Evolutionary conservation across 805 yeast species (phyloP).

Genomic region (Ogataea ganodermae): DNA sequence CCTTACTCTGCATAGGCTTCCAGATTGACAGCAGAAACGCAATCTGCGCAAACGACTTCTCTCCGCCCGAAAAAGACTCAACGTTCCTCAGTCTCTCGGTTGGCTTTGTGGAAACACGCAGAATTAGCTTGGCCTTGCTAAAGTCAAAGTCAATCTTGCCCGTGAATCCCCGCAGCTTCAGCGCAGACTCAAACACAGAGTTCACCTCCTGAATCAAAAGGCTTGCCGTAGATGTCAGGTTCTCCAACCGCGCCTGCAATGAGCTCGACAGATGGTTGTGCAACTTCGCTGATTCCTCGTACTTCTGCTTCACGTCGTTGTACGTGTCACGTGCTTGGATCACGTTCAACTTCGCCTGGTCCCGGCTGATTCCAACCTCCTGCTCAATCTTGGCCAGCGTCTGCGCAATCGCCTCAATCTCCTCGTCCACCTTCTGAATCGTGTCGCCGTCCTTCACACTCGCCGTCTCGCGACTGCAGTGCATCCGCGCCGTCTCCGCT

Average conservation of each 20-base stretch:
- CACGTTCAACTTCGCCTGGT: slow-evolving; percentile 53
- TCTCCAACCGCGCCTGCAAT: slow-evolving; percentile 43
- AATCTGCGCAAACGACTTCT: slow-evolving; percentile 90
- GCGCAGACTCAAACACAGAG: slow-evolving; percentile 57
- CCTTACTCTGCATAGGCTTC: slow-evolving; percentile 85
- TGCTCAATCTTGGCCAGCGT: slow-evolving; percentile 55
- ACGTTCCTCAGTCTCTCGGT: slow-evolving; percentile 65
- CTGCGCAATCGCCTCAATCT: slow-evolving; percentile 46
- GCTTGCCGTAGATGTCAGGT: slow-evolving; percentile 42
- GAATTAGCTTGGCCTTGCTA: slow-evolving; percentile 48
- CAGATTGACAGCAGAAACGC: slow-evolving; percentile 86
- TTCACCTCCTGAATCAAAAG: slow-evolving; percentile 51
- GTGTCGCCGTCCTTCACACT: slow-evolving; percentile 41
- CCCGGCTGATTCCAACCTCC: slow-evolving; percentile 55
- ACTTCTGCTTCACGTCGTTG: slow-evolving; percentile 43
- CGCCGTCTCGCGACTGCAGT: slow-evolving; percentile 53
- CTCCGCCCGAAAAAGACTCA: slow-evolving; percentile 93
- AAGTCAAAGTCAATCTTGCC: slow-evolving; percentile 73
- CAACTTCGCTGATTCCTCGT: slow-evolving; percentile 36
- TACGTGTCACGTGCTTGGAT: slow-evolving; percentile 44
- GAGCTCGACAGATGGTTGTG: slow-evolving; percentile 37
- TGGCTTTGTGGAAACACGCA: slow-evolving; percentile 62
- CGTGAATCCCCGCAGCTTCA: slow-evolving; percentile 67
- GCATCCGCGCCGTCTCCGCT: slow-evolving; percentile 36
- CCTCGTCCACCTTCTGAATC: slow-evolving; percentile 49